Percentiles rank a stretch among this genome's conserved stretches.
Conservation (phyloP, 208 protist genomes). For the Trichomonas gallinae region DNA sequence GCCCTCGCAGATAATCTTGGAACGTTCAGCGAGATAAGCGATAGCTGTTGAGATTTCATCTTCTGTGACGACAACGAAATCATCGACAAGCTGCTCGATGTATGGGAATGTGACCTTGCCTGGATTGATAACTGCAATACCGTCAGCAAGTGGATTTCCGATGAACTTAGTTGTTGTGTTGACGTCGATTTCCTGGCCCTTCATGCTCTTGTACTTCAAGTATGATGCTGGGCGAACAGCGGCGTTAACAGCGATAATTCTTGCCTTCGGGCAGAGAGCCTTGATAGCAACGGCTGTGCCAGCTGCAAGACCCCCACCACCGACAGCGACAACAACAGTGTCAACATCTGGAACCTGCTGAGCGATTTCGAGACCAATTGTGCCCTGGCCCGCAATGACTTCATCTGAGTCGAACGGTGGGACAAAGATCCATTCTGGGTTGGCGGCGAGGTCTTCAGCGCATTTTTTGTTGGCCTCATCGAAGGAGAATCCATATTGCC, state of each 20-base stretch:
- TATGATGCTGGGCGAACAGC: background rate
- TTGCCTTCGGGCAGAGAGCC: background rate
- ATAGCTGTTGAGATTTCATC: background rate
- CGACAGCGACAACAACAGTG: background rate
- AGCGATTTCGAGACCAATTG: slow-evolving; percentile 30
- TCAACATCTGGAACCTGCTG: background rate
- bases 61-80: background rate
- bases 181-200: background rate
- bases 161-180: background rate
- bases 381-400: slow-evolving; percentile 64
- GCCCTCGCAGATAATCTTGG: background rate
- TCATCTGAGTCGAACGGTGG: slow-evolving; percentile 68
- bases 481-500: slow-evolving; percentile 39
- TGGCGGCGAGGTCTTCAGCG: slow-evolving; percentile 34
- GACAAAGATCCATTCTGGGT: slow-evolving; percentile 55
- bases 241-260: background rate
- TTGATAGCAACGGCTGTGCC: background rate
- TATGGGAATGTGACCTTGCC: background rate
- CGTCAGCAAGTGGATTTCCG: background rate
- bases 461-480: slow-evolving; percentile 36
- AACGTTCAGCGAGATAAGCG: background rate
- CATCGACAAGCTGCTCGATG: background rate
- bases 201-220: background rate
- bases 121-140: background rate
- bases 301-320: background rate